Evolutionary conservation across 495 filamentous ascomycete genomes (phyloP), one percentile per base, ranked within the genome.

Genomic region (Talaromyces thailandensis): DNA sequence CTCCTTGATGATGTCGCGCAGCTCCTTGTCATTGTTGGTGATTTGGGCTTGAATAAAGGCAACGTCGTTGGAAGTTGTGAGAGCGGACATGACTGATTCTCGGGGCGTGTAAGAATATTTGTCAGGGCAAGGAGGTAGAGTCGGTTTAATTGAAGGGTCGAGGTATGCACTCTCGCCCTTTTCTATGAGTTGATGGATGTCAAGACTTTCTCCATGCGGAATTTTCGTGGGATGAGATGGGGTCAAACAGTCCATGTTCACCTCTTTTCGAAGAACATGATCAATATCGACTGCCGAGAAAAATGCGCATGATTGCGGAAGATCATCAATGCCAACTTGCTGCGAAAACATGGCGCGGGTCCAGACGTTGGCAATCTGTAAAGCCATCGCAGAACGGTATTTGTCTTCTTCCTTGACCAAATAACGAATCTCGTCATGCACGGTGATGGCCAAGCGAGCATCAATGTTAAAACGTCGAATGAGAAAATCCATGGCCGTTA

Each of bases 391-490:
- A 25, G 87, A 83, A 52, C 88, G 82, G 71, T 98, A 98, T 66
- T 88, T 91, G 69, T 98, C 90, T 64, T 90, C 82, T 1, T 93
- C 84, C 66, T 86, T 86, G 24, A 96, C 90, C 0, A 98, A 82
- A 64, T 98, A 98, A 37, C 94, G 85, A 65, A 98, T 98, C 71
- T 98, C 94, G 71, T 98, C 94, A 73, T 98, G 94, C 2, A 98
- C 94, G 0, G 93, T 97, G 67, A 98, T 92, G 11, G 94, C 85
- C 23, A 98, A 77, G 2, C 94, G 88, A 8, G 91, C 91, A 50
- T 84, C 69, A 45, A 98, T 81, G 70, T 91, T 92, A 76, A 88
- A 98, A 21, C 84, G 88, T n/a, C 91, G 82, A 61, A 86, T 88
- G 6, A 98, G 83, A 70, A 96, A 94, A 70, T 98, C 93, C 94